Evolutionary conservation across 2,329 filamentous ascomycete species (phyloP), one percentile per base, ranked within the genome.

Genomic region (Alternaria ventricosa): DNA sequence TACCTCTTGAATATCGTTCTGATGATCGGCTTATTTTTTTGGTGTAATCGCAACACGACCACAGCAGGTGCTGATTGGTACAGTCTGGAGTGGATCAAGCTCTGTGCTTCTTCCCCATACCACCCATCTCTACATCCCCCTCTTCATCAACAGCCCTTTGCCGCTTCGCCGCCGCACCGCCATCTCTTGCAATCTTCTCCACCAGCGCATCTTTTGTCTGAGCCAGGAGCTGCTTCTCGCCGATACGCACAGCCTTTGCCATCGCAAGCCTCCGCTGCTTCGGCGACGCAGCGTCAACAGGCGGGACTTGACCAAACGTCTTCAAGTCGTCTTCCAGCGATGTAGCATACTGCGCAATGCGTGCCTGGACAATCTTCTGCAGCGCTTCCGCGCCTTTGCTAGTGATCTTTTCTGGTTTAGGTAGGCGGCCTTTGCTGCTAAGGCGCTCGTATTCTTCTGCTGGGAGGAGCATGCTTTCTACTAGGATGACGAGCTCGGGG

Each of bases 151-250:
- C 60, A 23, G 58, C 67, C 59, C 73, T 70, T 60, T 67, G 64
- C 60, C 75, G 71, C 60, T 77, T 78, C 0, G 64, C 36, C n/a
- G 57, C 55, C 9, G 59, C 57, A 3, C 57, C 67, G 49, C 66
- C 67, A 61, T 71, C 75, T 77, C 77, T 79, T 81, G 67, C 61
- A 71, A 74, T 30, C 18, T 57, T 65, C 46, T 68, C 66, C 7
- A 60, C 63, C 50, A 79, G 57, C 2, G 72, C 75, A 36, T 71
- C 63, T 62, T 86, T 82, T 1, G 88, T 83, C 71, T 88, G 84
- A 59, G 83, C 79, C 23, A 94, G 75, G 6, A 94, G 82, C 69
- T 85, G 84, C 77, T 93, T 93, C 79, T 95, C 92, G 13, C 92
- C 92, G 3, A 89, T 79, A 63, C 92, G 86, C 36, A 94, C 90